These are phyloP conservation scores for Fusarium pseudocircinatum DNA, from an alignment of 2,329 filamentous ascomycete species.

Conservation along the genomic window DNA sequence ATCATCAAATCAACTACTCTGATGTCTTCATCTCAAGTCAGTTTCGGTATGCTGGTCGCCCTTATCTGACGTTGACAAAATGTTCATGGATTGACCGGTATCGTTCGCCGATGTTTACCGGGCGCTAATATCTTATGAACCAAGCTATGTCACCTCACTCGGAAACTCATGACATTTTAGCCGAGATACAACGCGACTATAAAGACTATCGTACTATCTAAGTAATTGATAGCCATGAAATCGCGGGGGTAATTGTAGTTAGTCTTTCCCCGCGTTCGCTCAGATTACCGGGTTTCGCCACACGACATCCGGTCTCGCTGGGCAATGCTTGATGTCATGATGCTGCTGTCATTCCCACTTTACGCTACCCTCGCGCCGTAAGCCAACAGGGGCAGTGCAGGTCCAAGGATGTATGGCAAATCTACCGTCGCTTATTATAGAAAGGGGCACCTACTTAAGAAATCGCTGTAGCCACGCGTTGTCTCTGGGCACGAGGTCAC, in stretches of 20 bases:
- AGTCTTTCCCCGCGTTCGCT: background rate
- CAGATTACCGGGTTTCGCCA: background rate
- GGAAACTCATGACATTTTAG: background rate
- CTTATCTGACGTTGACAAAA: background rate
- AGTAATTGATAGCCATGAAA: background rate
- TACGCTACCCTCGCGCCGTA: background rate
- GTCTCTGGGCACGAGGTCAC: too few species aligned
- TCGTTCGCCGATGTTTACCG: background rate
- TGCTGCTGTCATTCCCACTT: background rate
- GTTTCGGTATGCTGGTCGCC: background rate
- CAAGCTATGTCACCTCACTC: background rate
- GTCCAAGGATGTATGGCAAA: background rate
- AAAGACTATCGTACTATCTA: background rate
- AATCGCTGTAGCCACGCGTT: too few species aligned
- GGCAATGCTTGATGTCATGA: background rate
- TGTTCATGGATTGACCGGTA: background rate
- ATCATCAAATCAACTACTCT: fast-evolving
- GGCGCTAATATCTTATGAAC: background rate
- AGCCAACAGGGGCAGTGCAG: too few species aligned
- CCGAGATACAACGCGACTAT: background rate
- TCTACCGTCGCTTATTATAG: too few species aligned
- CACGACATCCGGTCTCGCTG: background rate
- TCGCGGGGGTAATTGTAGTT: background rate
- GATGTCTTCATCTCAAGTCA: background rate
- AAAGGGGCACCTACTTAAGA: background rate